A percentile compares a stretch with the other conserved stretches of the same genome.
Evolutionary conservation across 768 basidiomycete species (phyloP).

Genomic region (Lactifluus rugatus): DNA sequence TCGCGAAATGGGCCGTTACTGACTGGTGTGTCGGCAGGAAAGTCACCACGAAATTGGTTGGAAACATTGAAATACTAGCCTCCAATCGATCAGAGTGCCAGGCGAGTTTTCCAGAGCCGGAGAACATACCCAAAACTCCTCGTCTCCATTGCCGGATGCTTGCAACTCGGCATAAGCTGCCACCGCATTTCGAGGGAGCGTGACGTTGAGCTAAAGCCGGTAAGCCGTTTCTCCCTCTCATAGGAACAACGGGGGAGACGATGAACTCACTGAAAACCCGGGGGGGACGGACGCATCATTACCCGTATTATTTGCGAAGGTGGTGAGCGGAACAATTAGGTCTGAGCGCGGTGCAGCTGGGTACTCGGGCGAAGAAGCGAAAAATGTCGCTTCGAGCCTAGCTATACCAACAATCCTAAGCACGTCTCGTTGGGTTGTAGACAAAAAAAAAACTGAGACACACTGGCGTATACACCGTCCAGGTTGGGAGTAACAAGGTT

Average conservation of each 20-base stretch:
- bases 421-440: background rate
- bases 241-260: background rate
- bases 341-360: slow-evolving; percentile 54
- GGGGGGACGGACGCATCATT: background rate
- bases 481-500: slow-evolving; percentile 44
- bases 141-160: slow-evolving; percentile 56
- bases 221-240: slow-evolving; percentile 23
- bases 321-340: slow-evolving; percentile 61
- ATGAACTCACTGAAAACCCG: background rate
- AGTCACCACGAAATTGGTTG: background rate
- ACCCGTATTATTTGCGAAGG: slow-evolving; percentile 46
- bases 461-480: background rate
- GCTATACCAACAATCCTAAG: slow-evolving; percentile 31
- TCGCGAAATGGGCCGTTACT: slow-evolving; percentile 52
- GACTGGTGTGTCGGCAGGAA: slow-evolving; percentile 39
- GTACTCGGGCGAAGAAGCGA: slow-evolving; percentile 36
- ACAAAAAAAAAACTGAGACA: background rate
- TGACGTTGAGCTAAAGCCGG: slow-evolving; percentile 46
- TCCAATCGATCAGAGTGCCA: background rate
- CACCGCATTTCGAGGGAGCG: slow-evolving; percentile 59
- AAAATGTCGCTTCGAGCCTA: slow-evolving; percentile 57
- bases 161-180: slow-evolving; percentile 57
- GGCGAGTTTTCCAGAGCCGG: background rate
- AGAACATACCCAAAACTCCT: slow-evolving; percentile 67
- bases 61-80: slow-evolving; percentile 49